phyloP scores from a whole-genome alignment of 352 stramenopile genomes.

The Pythium grandisporangium region DNA sequence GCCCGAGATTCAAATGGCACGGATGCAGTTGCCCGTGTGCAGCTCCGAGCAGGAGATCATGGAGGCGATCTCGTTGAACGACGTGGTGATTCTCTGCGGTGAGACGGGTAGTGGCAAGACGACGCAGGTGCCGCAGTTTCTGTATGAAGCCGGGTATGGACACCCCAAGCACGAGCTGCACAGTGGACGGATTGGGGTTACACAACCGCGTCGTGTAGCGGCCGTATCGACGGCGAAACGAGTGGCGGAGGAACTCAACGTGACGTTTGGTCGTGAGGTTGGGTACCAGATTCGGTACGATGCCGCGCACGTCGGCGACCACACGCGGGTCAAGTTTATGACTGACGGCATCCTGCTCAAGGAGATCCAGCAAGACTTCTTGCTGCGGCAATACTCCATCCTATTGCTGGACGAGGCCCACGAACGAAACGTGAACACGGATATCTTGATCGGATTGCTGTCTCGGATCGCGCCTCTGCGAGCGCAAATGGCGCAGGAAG shows the following conservation, averaged over 20 bases:
- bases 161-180: constrained; percentile 39
- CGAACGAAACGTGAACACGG: constrained; percentile 95
- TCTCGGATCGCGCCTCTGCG: constrained; percentile 91
- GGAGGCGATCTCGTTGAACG: constrained; percentile 91
- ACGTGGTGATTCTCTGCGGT: constrained; percentile 97
- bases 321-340: constrained; percentile 98
- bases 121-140: constrained; percentile 97
- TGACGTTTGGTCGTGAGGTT: constrained; percentile 81
- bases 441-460: constrained; percentile 96
- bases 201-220: constrained; percentile 97
- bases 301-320: constrained; percentile 81
- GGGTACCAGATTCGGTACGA: constrained; percentile 99
- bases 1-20: constrained; percentile 77
- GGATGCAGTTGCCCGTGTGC: constrained; percentile 96
- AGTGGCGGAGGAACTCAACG: constrained; percentile 96
- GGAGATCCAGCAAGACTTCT: constrained; percentile 89
- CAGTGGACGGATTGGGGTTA: constrained; percentile 90
- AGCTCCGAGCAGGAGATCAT: constrained; percentile 99
- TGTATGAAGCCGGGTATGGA: constrained; percentile 93
- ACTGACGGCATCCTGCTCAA: constrained; percentile 99
- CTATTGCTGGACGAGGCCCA: constrained; percentile 94
- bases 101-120: constrained; percentile 98
- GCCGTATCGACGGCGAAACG: constrained; percentile 96
- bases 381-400: constrained; percentile 73
- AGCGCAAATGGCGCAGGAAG: constrained; percentile 74